Evolutionary conservation across 2,329 filamentous ascomycete genomes (phyloP).

Genomic region (Blastomyces gilchristii): DNA sequence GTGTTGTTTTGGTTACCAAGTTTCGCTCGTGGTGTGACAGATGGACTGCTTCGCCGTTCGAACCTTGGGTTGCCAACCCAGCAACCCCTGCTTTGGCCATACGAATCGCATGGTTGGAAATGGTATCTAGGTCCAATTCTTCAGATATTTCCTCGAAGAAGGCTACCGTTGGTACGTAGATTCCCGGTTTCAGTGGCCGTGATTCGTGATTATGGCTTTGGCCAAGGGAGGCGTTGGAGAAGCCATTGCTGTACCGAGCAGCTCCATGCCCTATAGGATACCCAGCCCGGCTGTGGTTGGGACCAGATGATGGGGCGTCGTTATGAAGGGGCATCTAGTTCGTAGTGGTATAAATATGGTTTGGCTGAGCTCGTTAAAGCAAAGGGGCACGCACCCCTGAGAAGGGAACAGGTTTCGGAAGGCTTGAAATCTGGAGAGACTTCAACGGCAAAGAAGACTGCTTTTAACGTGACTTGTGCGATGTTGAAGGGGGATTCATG

Average conservation of each 20-base stretch:
- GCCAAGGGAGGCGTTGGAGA: conserved; percentile 10
- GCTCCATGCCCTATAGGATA: not conserved
- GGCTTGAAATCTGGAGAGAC: not conserved
- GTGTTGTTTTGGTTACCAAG: conserved; percentile 63
- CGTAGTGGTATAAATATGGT: not conserved
- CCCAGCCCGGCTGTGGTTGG: not conserved
- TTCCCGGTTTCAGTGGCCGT: conserved; percentile 12
- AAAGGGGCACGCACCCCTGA: too few relatives aligned
- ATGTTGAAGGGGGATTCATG: not conserved
- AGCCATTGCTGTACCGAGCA: conserved; percentile 10
- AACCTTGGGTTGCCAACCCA: conserved; percentile 78
- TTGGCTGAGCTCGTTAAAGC: not conserved
- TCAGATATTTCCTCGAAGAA: conserved; percentile 80
- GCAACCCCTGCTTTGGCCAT: conserved; percentile 67
- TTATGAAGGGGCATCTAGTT: conserved; percentile 7
- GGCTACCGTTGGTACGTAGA: conserved; percentile 49
- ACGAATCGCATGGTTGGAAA: conserved; percentile 71
- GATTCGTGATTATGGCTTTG: not conserved
- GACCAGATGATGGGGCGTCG: conserved; percentile 4
- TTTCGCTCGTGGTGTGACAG: conserved; percentile 67
- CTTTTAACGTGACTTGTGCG: not conserved
- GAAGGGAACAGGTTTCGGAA: not conserved
- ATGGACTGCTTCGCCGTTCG: conserved; percentile 82
- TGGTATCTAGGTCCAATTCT: conserved; percentile 67
- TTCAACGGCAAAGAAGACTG: not conserved